Conservation (phyloP, 2,329 filamentous ascomycete genomes). For the Trichoderma endophyticum region DNA sequence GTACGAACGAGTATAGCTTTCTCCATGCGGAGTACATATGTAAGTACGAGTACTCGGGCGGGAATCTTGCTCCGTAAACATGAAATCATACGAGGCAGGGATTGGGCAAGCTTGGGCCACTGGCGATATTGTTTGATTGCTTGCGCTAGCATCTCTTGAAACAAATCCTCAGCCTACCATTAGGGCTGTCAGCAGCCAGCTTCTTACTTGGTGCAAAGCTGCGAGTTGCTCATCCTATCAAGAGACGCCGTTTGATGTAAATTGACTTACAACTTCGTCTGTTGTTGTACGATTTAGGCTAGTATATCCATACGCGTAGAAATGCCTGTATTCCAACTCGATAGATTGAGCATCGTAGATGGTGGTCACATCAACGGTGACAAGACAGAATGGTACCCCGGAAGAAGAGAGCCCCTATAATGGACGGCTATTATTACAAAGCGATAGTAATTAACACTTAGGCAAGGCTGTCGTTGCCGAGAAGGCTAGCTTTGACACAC, state of each 20-base stretch:
- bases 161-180: conserved; percentile 13
- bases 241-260: conserved; percentile 1
- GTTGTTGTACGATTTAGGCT: not conserved
- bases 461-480: not conserved
- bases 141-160: conserved; percentile 1
- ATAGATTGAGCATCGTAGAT: not conserved
- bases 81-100: conserved; percentile 14
- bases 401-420: not conserved
- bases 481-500: not conserved
- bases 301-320: not conserved
- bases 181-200: conserved; percentile 6
- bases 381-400: not conserved
- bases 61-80: not conserved
- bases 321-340: not conserved
- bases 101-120: conserved; percentile 6
- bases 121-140: conserved; percentile 9
- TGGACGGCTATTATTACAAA: not conserved
- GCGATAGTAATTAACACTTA: not conserved
- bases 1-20: not conserved
- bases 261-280: not conserved
- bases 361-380: not conserved
- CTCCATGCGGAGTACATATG: conserved; percentile 5
- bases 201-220: not conserved
- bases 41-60: not conserved
- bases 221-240: not conserved